Evolutionary conservation across 2,329 filamentous ascomycete species (phyloP).

Genomic region (Aureobasidium uvarum): DNA sequence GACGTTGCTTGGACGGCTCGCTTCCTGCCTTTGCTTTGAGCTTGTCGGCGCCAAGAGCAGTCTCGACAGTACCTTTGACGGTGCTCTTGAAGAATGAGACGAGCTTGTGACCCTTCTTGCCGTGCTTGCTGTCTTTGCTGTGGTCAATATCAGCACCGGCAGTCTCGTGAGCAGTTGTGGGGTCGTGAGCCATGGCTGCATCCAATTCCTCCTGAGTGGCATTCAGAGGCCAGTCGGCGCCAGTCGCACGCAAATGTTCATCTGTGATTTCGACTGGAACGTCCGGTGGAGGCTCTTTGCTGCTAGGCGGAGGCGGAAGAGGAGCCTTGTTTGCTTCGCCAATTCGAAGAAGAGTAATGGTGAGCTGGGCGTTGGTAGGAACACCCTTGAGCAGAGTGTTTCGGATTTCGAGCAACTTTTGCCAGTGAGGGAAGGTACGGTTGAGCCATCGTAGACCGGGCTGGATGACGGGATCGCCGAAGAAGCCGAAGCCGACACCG

Average conservation of each 20-base stretch:
- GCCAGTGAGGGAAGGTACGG: slow-evolving; percentile 65
- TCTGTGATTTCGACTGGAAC: slow-evolving; percentile 52
- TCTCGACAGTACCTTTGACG: slow-evolving; percentile 69
- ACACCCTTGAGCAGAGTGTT: slow-evolving; percentile 78
- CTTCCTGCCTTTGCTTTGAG: slow-evolving; percentile 64
- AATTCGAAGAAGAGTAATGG: slow-evolving; percentile 75
- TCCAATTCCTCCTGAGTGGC: slow-evolving; percentile 66
- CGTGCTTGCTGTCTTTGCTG: slow-evolving; percentile 49
- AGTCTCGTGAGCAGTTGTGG: slow-evolving; percentile 47
- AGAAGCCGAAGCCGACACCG: slow-evolving; percentile 70
- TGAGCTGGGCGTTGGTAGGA: slow-evolving; percentile 81
- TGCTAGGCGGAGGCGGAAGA: slow-evolving; percentile 60
- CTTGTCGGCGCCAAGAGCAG: slow-evolving; percentile 68
- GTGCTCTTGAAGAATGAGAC: slow-evolving; percentile 67
- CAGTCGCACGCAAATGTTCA: slow-evolving; percentile 52
- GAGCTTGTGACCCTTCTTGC: slow-evolving; percentile 52
- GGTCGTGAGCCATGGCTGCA: slow-evolving; percentile 54
- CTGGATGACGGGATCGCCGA: slow-evolving; percentile 71
- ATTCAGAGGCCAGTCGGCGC: slow-evolving; percentile 57
- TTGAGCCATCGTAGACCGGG: slow-evolving; percentile 61
- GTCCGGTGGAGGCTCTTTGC: slow-evolving; percentile 48
- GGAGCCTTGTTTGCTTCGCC: slow-evolving; percentile 80
- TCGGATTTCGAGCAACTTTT: slow-evolving; percentile 68
- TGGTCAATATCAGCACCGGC: slow-evolving; percentile 55
- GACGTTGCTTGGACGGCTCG: slow-evolving; percentile 64